Evolutionary conservation across 306 rosid genomes (phyloP).

Genomic region (Casuarina glauca): DNA sequence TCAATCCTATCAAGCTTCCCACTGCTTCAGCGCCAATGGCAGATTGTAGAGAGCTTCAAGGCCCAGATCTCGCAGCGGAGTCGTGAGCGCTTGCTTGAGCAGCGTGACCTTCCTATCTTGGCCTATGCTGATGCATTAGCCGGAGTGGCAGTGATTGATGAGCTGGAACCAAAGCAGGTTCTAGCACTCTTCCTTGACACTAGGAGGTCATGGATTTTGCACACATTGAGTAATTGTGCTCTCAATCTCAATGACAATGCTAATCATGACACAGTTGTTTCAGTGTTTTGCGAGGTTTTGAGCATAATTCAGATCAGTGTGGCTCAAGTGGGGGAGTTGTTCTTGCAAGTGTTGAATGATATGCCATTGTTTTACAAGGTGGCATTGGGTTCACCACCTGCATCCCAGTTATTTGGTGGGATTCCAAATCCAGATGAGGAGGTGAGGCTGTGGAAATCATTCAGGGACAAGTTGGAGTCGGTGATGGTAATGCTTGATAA

Average conservation of each 20-base stretch:
- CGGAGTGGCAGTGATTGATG: slow-evolving; percentile 77
- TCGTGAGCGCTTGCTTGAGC: slow-evolving; percentile 74
- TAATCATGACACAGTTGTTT: slow-evolving; percentile 55
- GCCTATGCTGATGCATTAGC: slow-evolving; percentile 88
- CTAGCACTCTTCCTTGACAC: slow-evolving; percentile 73
- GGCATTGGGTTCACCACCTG: slow-evolving; percentile 75
- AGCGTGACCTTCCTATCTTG: slow-evolving; percentile 57
- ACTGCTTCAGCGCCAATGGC: slow-evolving; percentile 96
- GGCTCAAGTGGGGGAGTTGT: slow-evolving; percentile 93
- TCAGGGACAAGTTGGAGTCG: slow-evolving; percentile 73
- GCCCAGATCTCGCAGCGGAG: slow-evolving; percentile 94
- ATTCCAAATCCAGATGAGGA: slow-evolving; percentile 96
- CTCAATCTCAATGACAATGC: slow-evolving; percentile 19
- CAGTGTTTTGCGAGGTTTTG: slow-evolving; percentile 76
- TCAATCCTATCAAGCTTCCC: slow-evolving; percentile 70
- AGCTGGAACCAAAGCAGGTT: slow-evolving; percentile 63
- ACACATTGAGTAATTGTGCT: slow-evolving; percentile 52
- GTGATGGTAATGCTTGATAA: slow-evolving; percentile 73
- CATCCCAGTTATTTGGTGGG: slow-evolving; percentile 89
- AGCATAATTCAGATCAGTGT: slow-evolving; percentile 84
- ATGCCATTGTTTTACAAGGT: slow-evolving; percentile 91
- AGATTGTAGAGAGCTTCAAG: slow-evolving; percentile 90
- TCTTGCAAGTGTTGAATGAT: slow-evolving; percentile 83
- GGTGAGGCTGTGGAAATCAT: slow-evolving; percentile 88
- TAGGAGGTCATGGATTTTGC: slow-evolving; percentile 78